phyloP scores from a whole-genome alignment of 495 filamentous ascomycete species.

The Cenococcum geophilum region DNA sequence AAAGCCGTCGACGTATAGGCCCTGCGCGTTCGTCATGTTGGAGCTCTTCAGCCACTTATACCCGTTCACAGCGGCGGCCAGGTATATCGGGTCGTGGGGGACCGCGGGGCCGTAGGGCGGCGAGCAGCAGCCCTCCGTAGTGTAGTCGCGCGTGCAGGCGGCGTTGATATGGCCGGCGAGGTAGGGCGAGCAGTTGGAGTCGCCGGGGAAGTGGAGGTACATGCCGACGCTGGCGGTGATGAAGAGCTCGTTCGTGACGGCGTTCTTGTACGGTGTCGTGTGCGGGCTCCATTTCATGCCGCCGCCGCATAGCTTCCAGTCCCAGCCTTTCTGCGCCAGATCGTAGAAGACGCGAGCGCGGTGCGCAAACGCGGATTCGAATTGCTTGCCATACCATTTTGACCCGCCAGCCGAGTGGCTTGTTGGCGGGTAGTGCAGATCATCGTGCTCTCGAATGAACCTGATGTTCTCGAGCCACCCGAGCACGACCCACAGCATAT shows the following conservation, averaged over 20 bases:
- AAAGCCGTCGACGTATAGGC: slow-evolving; percentile 84
- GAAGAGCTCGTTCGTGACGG: slow-evolving; percentile 91
- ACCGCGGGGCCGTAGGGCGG: slow-evolving; percentile 27
- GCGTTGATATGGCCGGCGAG: neutral
- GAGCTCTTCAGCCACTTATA: slow-evolving; percentile 73
- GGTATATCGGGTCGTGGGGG: slow-evolving; percentile 59
- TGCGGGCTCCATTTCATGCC: slow-evolving; percentile 92
- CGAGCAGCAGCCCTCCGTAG: neutral
- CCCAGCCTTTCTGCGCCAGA: slow-evolving; percentile 72
- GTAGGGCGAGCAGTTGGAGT: slow-evolving; percentile 58
- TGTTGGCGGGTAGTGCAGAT: slow-evolving; percentile 35
- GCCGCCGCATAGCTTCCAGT: slow-evolving; percentile 71
- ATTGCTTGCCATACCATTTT: slow-evolving; percentile 69
- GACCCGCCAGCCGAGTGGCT: neutral
- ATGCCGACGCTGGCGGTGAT: slow-evolving; percentile 79
- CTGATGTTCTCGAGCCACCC: slow-evolving; percentile 82
- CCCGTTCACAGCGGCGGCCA: slow-evolving; percentile 64
- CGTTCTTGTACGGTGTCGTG: slow-evolving; percentile 85
- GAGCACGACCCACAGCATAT: slow-evolving; percentile 95
- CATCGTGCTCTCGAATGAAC: slow-evolving; percentile 50
- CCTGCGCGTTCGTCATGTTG: slow-evolving; percentile 75
- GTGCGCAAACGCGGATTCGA: slow-evolving; percentile 74
- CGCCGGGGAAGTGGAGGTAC: slow-evolving; percentile 87
- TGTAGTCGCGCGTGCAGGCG: slow-evolving; percentile 1
- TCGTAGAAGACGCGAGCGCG: slow-evolving; percentile 87